Evolutionary conservation across 2,329 filamentous ascomycete genomes (phyloP), one percentile per base, ranked within the genome.

Genomic region (Fusarium sp.): DNA sequence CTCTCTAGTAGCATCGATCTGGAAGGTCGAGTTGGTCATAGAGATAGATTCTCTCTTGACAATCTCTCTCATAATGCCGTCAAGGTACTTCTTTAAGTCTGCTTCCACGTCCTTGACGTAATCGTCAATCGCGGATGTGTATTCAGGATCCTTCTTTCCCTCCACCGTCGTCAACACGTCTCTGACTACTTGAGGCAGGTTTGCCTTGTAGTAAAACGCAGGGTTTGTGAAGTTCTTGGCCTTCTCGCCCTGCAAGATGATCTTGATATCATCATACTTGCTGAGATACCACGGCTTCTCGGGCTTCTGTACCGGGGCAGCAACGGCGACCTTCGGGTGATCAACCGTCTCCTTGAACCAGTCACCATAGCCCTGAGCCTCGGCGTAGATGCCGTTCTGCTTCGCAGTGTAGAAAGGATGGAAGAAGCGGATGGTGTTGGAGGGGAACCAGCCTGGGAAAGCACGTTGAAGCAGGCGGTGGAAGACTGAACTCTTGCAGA

Each of bases 401-500:
- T 72, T 33, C 13, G 61, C 63, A 0, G 74, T 76, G 50, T 75
- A 76, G 24, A 76, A 76, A 1, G 74, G 74, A 15, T 75, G 71
- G 64, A 76, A 76, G 62, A 76, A 76, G 16, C 74, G 73, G 47
- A 75, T 50, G 0, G 71, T 65, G 39, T 76, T 58, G 24, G 45
- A 58, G 1, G 71, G 71, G 50, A 65, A 76, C 72, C 74, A 76
- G 3, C 60, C 73, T 14, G 74, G 73, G 65, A 76, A 76, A 11
- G 73, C 72, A 7, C 74, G 69, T 8, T 76, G 74, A 9, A 76
- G 28, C 0, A 76, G 47, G 0, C 73, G 66, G n/a, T 76, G 73
- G 47, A 72, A 76, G n/a, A 76, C 60, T 3, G 74, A 76, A 30
- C 71, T 76, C 65, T 76, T 76, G 31, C 47, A 58, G 1, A 76